A percentile compares a stretch with the other conserved stretches of the same genome.
phyloP scores from a whole-genome alignment of 2,329 filamentous ascomycete species.

The Dothistroma pini region DNA sequence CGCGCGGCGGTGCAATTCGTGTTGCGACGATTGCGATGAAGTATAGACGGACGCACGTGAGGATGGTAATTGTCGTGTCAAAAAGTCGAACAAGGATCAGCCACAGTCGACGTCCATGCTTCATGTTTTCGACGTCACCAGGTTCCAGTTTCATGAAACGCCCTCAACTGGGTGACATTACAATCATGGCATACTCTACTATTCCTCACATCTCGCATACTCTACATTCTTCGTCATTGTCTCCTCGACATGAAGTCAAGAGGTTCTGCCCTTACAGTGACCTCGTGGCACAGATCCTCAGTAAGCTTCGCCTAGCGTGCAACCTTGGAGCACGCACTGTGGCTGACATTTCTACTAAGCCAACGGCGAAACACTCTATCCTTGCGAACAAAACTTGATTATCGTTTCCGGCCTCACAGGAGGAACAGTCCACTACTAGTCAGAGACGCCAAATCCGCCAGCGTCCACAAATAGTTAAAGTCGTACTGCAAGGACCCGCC shows the following conservation, averaged over 20 bases:
- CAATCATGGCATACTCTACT: neutral
- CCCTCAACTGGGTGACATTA: neutral
- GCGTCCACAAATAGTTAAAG: neutral
- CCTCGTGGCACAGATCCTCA: neutral
- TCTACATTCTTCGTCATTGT: neutral
- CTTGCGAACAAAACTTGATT: neutral
- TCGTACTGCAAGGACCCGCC: neutral
- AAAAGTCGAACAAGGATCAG: neutral
- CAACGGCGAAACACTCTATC: neutral
- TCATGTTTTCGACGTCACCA: neutral
- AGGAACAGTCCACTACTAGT: neutral
- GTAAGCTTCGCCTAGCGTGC: neutral
- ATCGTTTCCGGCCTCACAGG: neutral
- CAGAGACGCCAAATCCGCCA: neutral
- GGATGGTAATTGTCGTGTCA: neutral
- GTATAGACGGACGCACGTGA: constrained; percentile 1
- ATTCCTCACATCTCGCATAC: neutral
- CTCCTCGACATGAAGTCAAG: neutral
- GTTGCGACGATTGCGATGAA: neutral
- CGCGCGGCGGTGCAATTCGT: neutral
- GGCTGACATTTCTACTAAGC: neutral
- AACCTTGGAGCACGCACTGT: neutral
- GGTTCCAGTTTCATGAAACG: neutral
- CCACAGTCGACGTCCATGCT: neutral
- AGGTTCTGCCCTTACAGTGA: neutral